These are phyloP conservation scores for Scutellaria minor DNA, from an alignment of 257 asterid genomes.

Conservation along the genomic window DNA sequence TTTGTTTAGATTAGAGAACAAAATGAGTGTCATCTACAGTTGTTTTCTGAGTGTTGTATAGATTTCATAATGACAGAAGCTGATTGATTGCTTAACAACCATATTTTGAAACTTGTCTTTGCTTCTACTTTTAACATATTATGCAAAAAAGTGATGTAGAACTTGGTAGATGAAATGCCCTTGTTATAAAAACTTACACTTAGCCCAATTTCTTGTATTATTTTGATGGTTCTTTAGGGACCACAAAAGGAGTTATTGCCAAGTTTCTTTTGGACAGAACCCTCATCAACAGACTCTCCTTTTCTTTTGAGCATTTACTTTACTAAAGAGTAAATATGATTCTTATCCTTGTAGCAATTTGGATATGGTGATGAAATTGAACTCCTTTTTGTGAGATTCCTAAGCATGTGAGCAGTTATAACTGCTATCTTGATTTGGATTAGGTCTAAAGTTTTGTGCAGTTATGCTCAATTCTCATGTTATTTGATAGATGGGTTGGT, in stretches of 20 bases:
- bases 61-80: conserved; percentile 40
- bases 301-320: conserved; percentile 45
- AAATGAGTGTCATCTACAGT: conserved; percentile 28
- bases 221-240: conserved; percentile 37
- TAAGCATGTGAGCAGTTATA: conserved; percentile 55
- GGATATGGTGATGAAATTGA: conserved; percentile 29
- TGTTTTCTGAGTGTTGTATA: conserved; percentile 36
- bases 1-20: conserved; percentile 36
- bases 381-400: conserved; percentile 27
- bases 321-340: conserved; percentile 45
- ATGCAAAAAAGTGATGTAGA: conserved; percentile 22
- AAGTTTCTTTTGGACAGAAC: conserved; percentile 40
- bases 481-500: not conserved
- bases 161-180: conserved; percentile 29
- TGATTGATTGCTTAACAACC: conserved; percentile 60
- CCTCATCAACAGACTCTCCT: conserved; percentile 40
- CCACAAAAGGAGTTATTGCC: conserved; percentile 40
- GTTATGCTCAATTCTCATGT: conserved; percentile 32
- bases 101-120: conserved; percentile 37
- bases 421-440: conserved; percentile 29
- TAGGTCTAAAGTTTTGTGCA: conserved; percentile 33
- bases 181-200: conserved; percentile 24
- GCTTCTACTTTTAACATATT: conserved; percentile 28
- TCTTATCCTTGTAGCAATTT: conserved; percentile 43
- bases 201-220: conserved; percentile 22